phyloP scores from a whole-genome alignment of 2,329 filamentous ascomycete genomes.

The Cercospora canescens region DNA sequence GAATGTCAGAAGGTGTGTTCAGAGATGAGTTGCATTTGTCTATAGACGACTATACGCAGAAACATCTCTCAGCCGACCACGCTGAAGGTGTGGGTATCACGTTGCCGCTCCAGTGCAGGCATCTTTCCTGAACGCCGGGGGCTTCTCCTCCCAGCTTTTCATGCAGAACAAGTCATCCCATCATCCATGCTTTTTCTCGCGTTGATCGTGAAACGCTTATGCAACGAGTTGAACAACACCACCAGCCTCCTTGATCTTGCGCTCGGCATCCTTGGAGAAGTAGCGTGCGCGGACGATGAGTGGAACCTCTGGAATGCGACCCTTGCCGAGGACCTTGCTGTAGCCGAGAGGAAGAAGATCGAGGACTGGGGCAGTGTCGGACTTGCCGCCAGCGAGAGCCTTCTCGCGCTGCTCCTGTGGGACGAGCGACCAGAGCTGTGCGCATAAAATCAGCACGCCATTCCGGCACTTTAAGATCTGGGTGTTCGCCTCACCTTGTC shows the following conservation, averaged over 20 bases:
- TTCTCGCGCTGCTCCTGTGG: slow-evolving; percentile 89
- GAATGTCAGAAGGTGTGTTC: slow-evolving; percentile 50
- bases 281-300: slow-evolving; percentile 93
- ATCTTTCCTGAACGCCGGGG: slow-evolving; percentile 17
- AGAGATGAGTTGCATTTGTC: slow-evolving; percentile 50
- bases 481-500: slow-evolving; percentile 75
- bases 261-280: slow-evolving; percentile 93
- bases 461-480: background rate
- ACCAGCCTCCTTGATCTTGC: slow-evolving; percentile 98
- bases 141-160: slow-evolving; percentile 20
- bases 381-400: slow-evolving; percentile 82
- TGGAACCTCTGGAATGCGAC: slow-evolving; percentile 88
- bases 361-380: slow-evolving; percentile 95
- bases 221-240: slow-evolving; percentile 94
- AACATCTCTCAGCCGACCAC: slow-evolving; percentile 55
- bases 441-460: background rate
- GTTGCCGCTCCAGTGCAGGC: slow-evolving; percentile 16
- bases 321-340: slow-evolving; percentile 98
- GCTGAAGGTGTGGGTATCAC: slow-evolving; percentile 41
- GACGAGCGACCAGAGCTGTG: slow-evolving; percentile 90
- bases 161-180: slow-evolving; percentile 19
- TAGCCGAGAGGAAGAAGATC: slow-evolving; percentile 97
- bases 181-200: slow-evolving; percentile 9
- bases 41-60: slow-evolving; percentile 38
- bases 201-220: slow-evolving; percentile 52